These are phyloP conservation scores for Xerocomellus dryophilus DNA, from an alignment of 768 basidiomycete species.

Conservation along the genomic window DNA sequence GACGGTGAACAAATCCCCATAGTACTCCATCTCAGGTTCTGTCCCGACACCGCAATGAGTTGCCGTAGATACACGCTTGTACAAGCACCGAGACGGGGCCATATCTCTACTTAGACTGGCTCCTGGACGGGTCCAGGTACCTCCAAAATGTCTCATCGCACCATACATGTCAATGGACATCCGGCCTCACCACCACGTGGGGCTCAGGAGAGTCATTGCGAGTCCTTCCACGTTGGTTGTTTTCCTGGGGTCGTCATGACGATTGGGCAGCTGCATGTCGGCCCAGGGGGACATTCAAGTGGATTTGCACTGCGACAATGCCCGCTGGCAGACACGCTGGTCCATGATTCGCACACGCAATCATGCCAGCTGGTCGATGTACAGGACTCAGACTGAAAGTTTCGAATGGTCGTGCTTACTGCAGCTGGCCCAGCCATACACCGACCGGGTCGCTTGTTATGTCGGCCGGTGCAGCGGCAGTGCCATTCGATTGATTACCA, in stretches of 20 bases:
- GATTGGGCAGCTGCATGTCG: not conserved
- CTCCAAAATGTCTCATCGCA: not conserved
- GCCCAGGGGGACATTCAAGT: not conserved
- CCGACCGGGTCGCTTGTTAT: too few relatives aligned
- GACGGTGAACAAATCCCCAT: too few relatives aligned
- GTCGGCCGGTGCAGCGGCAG: not conserved
- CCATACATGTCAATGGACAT: not conserved
- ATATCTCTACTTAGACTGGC: too few relatives aligned
- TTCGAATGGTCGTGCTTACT: not conserved
- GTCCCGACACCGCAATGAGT: conserved; percentile 16
- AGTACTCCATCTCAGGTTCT: not conserved
- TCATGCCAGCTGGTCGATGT: not conserved
- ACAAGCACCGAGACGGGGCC: not conserved
- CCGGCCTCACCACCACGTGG: not conserved
- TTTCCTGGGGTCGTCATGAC: conserved; percentile 7
- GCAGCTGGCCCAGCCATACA: not conserved
- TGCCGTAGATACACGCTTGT: conserved; percentile 12
- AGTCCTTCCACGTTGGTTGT: not conserved
- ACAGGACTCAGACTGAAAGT: too few relatives aligned
- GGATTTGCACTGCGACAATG: not conserved
- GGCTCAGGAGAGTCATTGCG: not conserved
- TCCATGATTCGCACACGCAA: not conserved
- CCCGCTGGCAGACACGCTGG: not conserved
- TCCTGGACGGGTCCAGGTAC: not conserved
- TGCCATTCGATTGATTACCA: not conserved